Evolutionary conservation across 306 rosid genomes (phyloP).

Genomic region (Lathyrus oleraceus): DNA sequence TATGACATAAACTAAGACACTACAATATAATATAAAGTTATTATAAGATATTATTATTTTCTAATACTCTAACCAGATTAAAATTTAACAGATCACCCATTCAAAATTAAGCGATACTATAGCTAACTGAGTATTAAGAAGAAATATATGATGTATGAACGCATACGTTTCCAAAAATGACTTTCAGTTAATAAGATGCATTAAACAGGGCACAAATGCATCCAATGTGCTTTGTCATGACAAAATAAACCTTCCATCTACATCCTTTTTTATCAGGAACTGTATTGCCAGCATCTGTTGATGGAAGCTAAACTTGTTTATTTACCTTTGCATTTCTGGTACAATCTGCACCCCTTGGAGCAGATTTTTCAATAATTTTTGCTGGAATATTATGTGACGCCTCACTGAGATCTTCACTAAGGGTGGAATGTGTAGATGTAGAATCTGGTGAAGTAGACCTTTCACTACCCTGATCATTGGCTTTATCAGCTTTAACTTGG

Average conservation of each 20-base stretch:
- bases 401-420: slow-evolving; percentile 42
- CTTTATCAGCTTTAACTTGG: slow-evolving; percentile 41
- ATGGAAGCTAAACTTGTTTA: slow-evolving; percentile 20
- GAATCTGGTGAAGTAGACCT: slow-evolving; percentile 48
- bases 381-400: slow-evolving; percentile 43
- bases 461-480: slow-evolving; percentile 41
- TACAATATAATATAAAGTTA: not conserved
- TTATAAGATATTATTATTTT: not conserved
- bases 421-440: slow-evolving; percentile 41
- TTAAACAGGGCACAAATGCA: slow-evolving; percentile 13
- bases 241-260: slow-evolving; percentile 1
- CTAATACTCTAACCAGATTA: not conserved
- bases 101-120: slow-evolving; percentile 28
- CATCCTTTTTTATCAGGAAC: slow-evolving; percentile 3
- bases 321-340: slow-evolving; percentile 68
- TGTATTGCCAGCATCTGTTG: slow-evolving; percentile 24
- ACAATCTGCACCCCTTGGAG: slow-evolving; percentile 48
- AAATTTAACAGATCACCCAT: slow-evolving; percentile 20
- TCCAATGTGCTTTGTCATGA: slow-evolving; percentile 18
- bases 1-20: not conserved
- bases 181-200: slow-evolving; percentile 14
- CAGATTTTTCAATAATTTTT: slow-evolving; percentile 45
- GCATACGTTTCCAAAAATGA: slow-evolving; percentile 5
- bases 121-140: not conserved
- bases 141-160: slow-evolving; percentile 8